These are phyloP conservation scores for Parmales sp. DNA, from an alignment of 108 stramenopile species.

Conservation along the genomic window DNA sequence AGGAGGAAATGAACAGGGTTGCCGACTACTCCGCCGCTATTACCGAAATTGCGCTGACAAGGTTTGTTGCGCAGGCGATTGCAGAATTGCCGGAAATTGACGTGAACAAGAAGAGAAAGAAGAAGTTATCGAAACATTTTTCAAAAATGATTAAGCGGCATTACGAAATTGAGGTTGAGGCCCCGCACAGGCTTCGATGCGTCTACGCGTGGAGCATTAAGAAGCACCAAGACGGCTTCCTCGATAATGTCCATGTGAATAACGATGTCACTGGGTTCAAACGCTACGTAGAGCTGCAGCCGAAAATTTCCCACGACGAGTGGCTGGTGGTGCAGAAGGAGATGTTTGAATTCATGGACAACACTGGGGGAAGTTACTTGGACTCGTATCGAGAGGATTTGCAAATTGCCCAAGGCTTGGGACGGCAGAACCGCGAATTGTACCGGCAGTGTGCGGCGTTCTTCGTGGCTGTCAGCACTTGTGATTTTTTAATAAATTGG, in stretches of 20 bases:
- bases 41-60: conserved; percentile 40
- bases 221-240: conserved; percentile 61
- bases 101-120: conserved; percentile 42
- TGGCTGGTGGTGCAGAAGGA: conserved; percentile 62
- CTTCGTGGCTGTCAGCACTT: background rate
- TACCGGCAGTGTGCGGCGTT: background rate
- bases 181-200: conserved; percentile 69
- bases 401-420: background rate
- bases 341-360: conserved; percentile 35
- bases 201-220: conserved; percentile 84
- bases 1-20: conserved; percentile 66
- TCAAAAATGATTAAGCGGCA: conserved; percentile 35
- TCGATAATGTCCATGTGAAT: conserved; percentile 64
- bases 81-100: conserved; percentile 28
- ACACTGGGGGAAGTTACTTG: background rate
- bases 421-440: background rate
- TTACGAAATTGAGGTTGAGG: conserved; percentile 73
- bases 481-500: background rate
- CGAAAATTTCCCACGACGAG: conserved; percentile 67
- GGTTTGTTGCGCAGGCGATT: conserved; percentile 25
- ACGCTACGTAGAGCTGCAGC: conserved; percentile 73
- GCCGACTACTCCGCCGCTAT: conserved; percentile 45
- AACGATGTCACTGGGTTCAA: conserved; percentile 46
- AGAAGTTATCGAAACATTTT: conserved; percentile 45
- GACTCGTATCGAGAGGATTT: background rate